Evolutionary conservation across 148 eudicot genomes (phyloP), one percentile per base, ranked within the genome.

Genomic region (Beta vulgaris): DNA sequence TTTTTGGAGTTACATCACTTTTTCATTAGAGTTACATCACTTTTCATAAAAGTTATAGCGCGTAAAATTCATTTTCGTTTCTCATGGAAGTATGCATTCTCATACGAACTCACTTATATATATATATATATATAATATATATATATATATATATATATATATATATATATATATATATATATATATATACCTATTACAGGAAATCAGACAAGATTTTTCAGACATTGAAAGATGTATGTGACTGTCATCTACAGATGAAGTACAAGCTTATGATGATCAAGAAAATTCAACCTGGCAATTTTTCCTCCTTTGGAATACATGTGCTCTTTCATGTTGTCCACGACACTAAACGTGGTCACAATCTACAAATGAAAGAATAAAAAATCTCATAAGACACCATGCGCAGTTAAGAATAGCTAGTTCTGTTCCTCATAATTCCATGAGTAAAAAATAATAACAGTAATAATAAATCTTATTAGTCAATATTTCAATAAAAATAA

Each of bases 261-360:
- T 39, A 35, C 23, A 37, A 67, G 21, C 28, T 31, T n/a, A 40
- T 63, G 70, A 9, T 43, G 3, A 71, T 70, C 26, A 69, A 44
- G 0, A 26, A 70, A 60, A 67, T 48, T 9, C 62, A 53, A 95
- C 99, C 99, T 95, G 78, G 93, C 77, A 71, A 85, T 25, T 75
- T 73, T 88, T 73, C 84, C 92, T 48, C 84, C 82, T 80, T 84
- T 87, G 68, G 89, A 82, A 72, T 83, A 88, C 73, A 89, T 87
- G 80, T 90, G 97, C 82, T 89, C 98, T 85, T 86, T 95, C 90
- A 95, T 90, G 86, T 90, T 95, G 85, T 95, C 97, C 79, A 92
- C 97, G 31, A 95, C 96, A 75, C 99, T 92, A 82, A 95, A 92
- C 62, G 91, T 90, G 31, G 99, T 92, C 77, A 92, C 87, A 57